These are phyloP conservation scores for Canavalia gladiata DNA, from an alignment of 306 rosid genomes.

Conservation along the genomic window DNA sequence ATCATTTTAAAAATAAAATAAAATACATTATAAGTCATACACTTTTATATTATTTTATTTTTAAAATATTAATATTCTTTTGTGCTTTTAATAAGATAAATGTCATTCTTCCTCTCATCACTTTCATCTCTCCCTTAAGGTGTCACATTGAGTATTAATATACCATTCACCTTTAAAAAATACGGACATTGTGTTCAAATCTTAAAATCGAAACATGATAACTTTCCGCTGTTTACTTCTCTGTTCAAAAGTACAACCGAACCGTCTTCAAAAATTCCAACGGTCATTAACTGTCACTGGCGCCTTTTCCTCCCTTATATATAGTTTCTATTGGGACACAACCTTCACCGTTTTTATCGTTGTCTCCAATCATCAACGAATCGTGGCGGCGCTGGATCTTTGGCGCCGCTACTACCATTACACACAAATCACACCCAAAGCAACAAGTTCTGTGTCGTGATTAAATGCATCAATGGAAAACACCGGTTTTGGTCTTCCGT, in stretches of 20 bases:
- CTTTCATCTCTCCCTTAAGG: no score
- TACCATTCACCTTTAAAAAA: no score
- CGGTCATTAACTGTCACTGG: conserved; percentile 60
- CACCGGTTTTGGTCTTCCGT: conserved; percentile 36
- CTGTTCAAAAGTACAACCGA: neutral
- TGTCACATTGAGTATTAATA: no score
- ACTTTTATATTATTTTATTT: no score
- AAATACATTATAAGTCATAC: no score
- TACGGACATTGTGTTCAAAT: no score
- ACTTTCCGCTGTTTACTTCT: no score
- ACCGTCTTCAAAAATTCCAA: conserved; percentile 24
- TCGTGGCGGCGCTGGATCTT: conserved; percentile 48
- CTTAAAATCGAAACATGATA: no score
- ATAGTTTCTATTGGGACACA: neutral
- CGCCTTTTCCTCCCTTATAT: conserved; percentile 45
- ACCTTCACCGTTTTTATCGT: neutral
- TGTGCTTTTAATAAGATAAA: no score
- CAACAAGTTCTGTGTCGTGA: neutral
- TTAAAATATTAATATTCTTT: no score
- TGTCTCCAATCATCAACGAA: neutral
- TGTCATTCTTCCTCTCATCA: no score
- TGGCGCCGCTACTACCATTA: conserved; percentile 52
- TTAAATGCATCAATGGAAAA: conserved; percentile 52
- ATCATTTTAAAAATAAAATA: no score
- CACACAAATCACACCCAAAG: neutral